A percentile compares a stretch with the other conserved stretches of the same genome.
Evolutionary conservation across 2,329 filamentous ascomycete species (phyloP).

Genomic region (Lecanosticta acicola): DNA sequence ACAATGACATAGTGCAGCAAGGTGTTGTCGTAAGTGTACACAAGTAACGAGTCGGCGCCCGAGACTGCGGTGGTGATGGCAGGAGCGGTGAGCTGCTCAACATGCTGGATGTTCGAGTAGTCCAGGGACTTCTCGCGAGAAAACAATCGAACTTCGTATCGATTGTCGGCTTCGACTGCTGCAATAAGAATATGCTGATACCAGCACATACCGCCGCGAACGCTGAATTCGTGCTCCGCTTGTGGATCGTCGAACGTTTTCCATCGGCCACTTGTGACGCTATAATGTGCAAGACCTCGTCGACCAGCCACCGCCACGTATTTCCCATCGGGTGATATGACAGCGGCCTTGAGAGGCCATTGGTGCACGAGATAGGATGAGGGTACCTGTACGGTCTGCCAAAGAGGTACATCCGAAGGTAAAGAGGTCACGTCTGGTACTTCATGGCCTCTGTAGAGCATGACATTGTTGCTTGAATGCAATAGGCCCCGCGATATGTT

Average conservation of each 20-base stretch:
- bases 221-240: slow-evolving; percentile 83
- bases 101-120: slow-evolving; percentile 65
- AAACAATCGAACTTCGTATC: slow-evolving; percentile 78
- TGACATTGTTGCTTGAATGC: slow-evolving; percentile 79
- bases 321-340: slow-evolving; percentile 84
- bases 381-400: slow-evolving; percentile 87
- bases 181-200: slow-evolving; percentile 92
- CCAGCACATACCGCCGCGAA: slow-evolving; percentile 97
- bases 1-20: slow-evolving; percentile 90
- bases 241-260: slow-evolving; percentile 81
- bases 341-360: slow-evolving; percentile 84
- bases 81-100: slow-evolving; percentile 71
- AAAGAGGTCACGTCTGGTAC: slow-evolving; percentile 84
- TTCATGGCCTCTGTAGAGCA: slow-evolving; percentile 91
- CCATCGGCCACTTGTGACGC: slow-evolving; percentile 88
- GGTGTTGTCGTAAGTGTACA: slow-evolving; percentile 95
- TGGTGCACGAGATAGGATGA: slow-evolving; percentile 79
- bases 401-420: slow-evolving; percentile 86
- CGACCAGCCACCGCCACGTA: slow-evolving; percentile 96
- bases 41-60: slow-evolving; percentile 87
- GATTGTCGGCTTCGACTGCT: slow-evolving; percentile 78
- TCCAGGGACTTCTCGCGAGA: slow-evolving; percentile 79
- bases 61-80: slow-evolving; percentile 86
- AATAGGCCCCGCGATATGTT: slow-evolving; percentile 86
- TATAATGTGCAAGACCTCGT: slow-evolving; percentile 90